Base-by-base conservation (phyloP, 352 stramenopile genomes). In the Phytophthora multivora region DNA sequence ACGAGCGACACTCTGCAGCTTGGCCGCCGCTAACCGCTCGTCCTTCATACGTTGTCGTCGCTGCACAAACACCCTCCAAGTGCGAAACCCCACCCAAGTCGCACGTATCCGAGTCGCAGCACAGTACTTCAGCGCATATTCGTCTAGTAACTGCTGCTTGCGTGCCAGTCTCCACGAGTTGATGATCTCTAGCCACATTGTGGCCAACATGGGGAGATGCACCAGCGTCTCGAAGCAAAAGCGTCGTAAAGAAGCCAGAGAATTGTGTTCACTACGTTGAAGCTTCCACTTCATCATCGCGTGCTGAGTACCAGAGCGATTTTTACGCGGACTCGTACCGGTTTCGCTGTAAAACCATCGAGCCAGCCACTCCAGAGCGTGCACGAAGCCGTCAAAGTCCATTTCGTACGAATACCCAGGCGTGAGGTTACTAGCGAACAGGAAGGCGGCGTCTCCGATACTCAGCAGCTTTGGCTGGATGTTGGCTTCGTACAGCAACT, bases 381-480 rank as follows among this genome's bases (percentile, higher is more conserved):
- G 51, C 1, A 77, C 21, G 31, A 91, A 91, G 1, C 80, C 78
- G 7, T 77, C 74, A 25, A 80, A 81, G 19, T 75, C 45, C 78
- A 91, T 89, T 59, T 88, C 80, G 39, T 86, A 85, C 23, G 73
- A 53, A 4, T 75, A 83, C 0, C 78, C 79, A 1, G 53, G 26
- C 0, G 63, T 67, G 4, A 75, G 46, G 11, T 87, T 66, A 12
- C 57, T 77, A 12, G 77, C 66, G 28, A 91, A 91, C 18, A 91
- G 60, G 61, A 84, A 89, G 2, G 83, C 80, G 5, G 65, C 80
- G 23, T 91, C 83, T 0, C 83, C 85, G 19, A 93, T 78, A n/a
- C 51, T 68, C 3, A 93, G 56, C 3, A 65, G 46, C 6, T 59
- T 49, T 0, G 85, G 83, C 23, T 89, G 75, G 1, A 91, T 56